Base-by-base conservation (phyloP, 768 basidiomycete species). In the Tricholoma sp. region DNA sequence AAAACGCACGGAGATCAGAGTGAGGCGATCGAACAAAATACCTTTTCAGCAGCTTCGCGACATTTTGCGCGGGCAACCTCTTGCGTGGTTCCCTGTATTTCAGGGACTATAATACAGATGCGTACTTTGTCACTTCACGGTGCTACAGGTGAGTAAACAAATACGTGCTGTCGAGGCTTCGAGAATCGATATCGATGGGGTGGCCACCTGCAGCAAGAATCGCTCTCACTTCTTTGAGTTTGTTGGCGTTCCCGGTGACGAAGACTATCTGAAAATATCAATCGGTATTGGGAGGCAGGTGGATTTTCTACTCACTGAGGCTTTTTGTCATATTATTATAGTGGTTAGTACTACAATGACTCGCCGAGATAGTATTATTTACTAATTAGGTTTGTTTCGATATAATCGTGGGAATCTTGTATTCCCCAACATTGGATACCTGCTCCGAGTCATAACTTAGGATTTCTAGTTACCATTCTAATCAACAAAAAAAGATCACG, bases 211-310 rank as follows among this genome's bases (percentile, higher is more conserved):
- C 74, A 0, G 80, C 80, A 15, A 98, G 78, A 66, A 98, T 98
- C 32, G 83, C 81, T 63, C 84, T 83, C 58, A 95, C 93, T 73
- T 98, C 96, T 57, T 78, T 80, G 28, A 98, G 77, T 70, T 98
- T 98, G 76, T 94, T 93, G 17, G 86, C 82, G 68, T 98, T 98
- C 28, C 94, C 92, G 0, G 96, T 98, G 15, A 98, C 93, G 69
- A 98, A 97, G 24, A 89, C 94, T 96, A 54, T 18, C 34, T 8
- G 28, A 24, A 52, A 18, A 6, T 10, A 29, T 20, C 29, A 9
- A 24, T 31, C 28, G 42, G 24, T 50, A 20, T 48, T 20, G 31
- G 24, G 24, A 8, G 3, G 2, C 6, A 42, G n/a, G 2, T 18
- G 36, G 34, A 31, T 10, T 18, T n/a, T 29, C 20, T 47, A 55